Base-by-base conservation (phyloP, 345 rosid species). In the Salix udensis region DNA sequence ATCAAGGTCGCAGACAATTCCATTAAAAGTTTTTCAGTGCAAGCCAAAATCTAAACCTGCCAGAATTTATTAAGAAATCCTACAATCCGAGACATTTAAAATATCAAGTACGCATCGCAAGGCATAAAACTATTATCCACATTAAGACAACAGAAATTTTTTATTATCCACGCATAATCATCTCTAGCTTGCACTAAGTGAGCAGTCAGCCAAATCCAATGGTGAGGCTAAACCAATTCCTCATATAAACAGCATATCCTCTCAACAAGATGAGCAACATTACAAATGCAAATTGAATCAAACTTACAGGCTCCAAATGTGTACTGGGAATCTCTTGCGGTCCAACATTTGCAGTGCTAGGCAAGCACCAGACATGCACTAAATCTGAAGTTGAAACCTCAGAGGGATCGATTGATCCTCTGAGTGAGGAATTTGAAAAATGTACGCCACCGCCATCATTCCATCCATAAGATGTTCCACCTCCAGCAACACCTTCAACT, bases 381-480 rank as follows among this genome's bases (percentile, higher is more conserved):
- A 95, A 88, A 81, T 91, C 94, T 53, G 91, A 74, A 55, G 97
- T 90, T 24, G 88, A 90, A 82, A 89, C 85, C 76, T 85, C 92
- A 21, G 88, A 13, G 1, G 94, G 97, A 76, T 93, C 88, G 9
- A 85, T 79, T 31, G 88, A 88, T 52, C 84, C 91, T 82, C 81
- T 89, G 46, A 84, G 84, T 6, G 50, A 46, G 50, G 79, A 71
- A 62, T 72, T 83, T 39, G 89, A 81, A 76, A 72, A 64, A 19
- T 67, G 79, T 23, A 84, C 34, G 28, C 50, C 50, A 13, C 85
- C 82, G 65, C 87, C 91, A 72, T 93, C 98, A 73, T 78, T 87
- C 93, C 97, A 95, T 71, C 98, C 98, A 79, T 95, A 95, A 30
- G 98, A 88, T 50, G 98, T 95, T 28, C 98, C 98, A 82, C 98